These are phyloP conservation scores for Botrytis hyacinthi DNA, from an alignment of 2,329 filamentous ascomycete genomes.

Conservation along the genomic window DNA sequence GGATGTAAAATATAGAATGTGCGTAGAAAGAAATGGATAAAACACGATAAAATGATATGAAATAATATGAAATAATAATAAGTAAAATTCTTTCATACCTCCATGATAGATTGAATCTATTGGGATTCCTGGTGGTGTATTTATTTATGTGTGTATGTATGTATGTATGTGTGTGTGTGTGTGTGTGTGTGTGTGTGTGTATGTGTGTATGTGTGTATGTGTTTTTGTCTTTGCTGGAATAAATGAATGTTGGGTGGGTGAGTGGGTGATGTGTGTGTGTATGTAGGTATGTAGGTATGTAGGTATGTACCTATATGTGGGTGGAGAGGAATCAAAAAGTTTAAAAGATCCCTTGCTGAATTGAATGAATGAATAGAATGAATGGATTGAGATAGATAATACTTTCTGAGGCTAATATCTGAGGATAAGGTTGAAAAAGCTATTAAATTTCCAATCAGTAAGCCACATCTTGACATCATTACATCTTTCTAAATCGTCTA, in stretches of 20 bases:
- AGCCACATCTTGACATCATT: background rate
- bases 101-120: slow-evolving; percentile 20
- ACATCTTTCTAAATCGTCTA: background rate
- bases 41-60: too few species aligned
- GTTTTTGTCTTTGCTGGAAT: background rate
- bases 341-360: background rate
- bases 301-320: too few species aligned
- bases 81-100: slow-evolving; percentile 24
- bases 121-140: background rate
- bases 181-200: background rate
- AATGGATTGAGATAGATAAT: background rate
- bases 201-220: background rate
- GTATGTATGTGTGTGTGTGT: background rate
- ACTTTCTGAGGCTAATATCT: background rate
- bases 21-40: background rate
- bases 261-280: too few species aligned
- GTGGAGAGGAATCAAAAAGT: background rate
- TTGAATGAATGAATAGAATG: background rate
- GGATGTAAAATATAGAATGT: background rate
- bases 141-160: too few species aligned
- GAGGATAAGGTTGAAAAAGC: background rate
- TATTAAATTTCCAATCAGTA: background rate
- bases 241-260: background rate
- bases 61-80: background rate
- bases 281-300: background rate